Percentiles rank a stretch among this genome's conserved stretches.
Evolutionary conservation across 208 protist genomes (phyloP).

Genomic region (Strigomonas culicis): DNA sequence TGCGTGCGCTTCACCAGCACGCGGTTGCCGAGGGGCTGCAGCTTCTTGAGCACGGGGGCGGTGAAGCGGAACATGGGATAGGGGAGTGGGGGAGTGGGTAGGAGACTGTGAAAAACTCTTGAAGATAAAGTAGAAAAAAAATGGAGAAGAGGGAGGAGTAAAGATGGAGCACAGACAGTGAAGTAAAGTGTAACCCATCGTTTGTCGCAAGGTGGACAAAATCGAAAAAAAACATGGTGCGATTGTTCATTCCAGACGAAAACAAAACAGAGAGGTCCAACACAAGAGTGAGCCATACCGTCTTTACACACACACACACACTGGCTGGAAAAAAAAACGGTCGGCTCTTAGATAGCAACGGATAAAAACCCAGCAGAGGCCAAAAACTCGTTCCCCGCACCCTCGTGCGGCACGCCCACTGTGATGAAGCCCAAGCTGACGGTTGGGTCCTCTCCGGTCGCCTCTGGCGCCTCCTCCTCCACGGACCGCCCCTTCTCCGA

Average conservation of each 20-base stretch:
- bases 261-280: no score
- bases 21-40: conserved; percentile 87
- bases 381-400: no score
- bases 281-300: no score
- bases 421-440: conserved; percentile 39
- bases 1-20: conserved; percentile 86
- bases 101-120: not conserved
- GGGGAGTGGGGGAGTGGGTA: conserved; percentile 1
- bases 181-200: conserved; percentile 4
- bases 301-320: no score
- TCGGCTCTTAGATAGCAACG: no score
- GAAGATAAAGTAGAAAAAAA: not conserved
- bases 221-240: no score
- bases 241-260: no score
- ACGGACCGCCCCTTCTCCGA: no score
- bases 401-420: conserved; percentile 20
- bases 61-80: conserved; percentile 77
- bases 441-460: no score
- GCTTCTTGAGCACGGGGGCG: conserved; percentile 71
- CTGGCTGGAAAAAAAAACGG: not conserved
- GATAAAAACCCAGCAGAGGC: no score
- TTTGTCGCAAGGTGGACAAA: no score
- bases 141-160: conserved; percentile 12
- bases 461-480: no score
- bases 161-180: not conserved